A percentile compares a stretch with the other conserved stretches of the same genome.
Evolutionary conservation across 75 land plant species (phyloP).

Genomic region (Ceratopteris richardii): DNA sequence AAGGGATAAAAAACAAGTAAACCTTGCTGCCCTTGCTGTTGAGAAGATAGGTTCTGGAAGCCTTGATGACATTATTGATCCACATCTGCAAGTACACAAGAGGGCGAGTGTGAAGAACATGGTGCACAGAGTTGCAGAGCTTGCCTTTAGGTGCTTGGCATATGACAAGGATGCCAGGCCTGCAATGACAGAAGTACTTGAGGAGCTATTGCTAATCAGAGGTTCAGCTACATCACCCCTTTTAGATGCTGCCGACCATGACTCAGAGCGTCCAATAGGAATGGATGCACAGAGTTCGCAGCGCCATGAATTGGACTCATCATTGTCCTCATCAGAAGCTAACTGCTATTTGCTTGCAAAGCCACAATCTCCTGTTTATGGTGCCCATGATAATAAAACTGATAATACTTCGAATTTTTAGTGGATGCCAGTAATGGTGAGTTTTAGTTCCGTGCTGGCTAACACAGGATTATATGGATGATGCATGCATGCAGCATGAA

Average conservation of each 20-base stretch:
- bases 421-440: no score
- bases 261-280: no score
- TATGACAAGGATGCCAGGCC: constrained; percentile 31
- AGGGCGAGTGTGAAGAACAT: background rate
- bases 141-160: constrained; percentile 29
- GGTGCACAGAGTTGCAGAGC: constrained; percentile 19
- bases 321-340: no score
- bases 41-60: constrained; percentile 4
- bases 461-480: no score
- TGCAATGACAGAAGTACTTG: constrained; percentile 31
- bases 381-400: no score
- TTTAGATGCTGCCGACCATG: background rate
- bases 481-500: no score
- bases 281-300: no score
- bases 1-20: constrained; percentile 13
- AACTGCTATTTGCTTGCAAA: no score
- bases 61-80: constrained; percentile 24
- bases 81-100: background rate
- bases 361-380: no score
- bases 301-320: no score
- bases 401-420: no score
- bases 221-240: background rate
- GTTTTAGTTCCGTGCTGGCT: no score
- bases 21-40: constrained; percentile 23
- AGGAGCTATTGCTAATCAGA: constrained; percentile 16